Evolutionary conservation across 306 rosid genomes (phyloP), one percentile per base, ranked within the genome.

Genomic region (Lathyrus sativus): DNA sequence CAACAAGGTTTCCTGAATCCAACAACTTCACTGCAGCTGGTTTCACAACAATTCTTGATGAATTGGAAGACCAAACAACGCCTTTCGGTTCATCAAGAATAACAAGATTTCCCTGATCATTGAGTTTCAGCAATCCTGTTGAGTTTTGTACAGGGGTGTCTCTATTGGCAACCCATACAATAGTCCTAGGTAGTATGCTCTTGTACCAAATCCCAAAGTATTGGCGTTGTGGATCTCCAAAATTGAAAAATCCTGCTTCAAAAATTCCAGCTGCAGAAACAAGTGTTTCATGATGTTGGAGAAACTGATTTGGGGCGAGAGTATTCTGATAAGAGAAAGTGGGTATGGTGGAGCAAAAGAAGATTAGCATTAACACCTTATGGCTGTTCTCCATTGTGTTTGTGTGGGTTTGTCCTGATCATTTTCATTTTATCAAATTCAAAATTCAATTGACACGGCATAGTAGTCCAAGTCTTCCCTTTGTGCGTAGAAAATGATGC

Each of bases 1-100:
- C 46, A 28, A 75, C 67, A 18, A 74, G 65, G 51, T 74, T 79
- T 29, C 83, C 79, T 0, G 79, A 28, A 38, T 79, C 83, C 54
- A 68, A 19, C 9, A 79, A 38, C 60, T 49, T 60, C 7, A 31
- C 7, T 29, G 22, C 31, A 11, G 5, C 37, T 2, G 77, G 67
- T 2, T 58, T 12, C 44, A 22, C 8, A 51, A 39, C 15, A 6
- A 39, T 50, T 10, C 7, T 70, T 42, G 80, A 64, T 31, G 56
- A 3, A 60, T 79, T 70, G 10, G 77, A 79, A 4, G 8, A 68
- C 83, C 83, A 79, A 0, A 74, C 9, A 4, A 38, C 29, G 33
- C 11, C 51, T 18, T 55, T 67, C 2, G 71, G 35, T 18, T 56
- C 74, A 75, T 75, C 55, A 41, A 79, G n/a, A 39, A 79, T 61